Percentiles rank a stretch among this genome's conserved stretches.
Conservation (phyloP, 75 land plant genomes). For the Azolla pinnata region DNA sequence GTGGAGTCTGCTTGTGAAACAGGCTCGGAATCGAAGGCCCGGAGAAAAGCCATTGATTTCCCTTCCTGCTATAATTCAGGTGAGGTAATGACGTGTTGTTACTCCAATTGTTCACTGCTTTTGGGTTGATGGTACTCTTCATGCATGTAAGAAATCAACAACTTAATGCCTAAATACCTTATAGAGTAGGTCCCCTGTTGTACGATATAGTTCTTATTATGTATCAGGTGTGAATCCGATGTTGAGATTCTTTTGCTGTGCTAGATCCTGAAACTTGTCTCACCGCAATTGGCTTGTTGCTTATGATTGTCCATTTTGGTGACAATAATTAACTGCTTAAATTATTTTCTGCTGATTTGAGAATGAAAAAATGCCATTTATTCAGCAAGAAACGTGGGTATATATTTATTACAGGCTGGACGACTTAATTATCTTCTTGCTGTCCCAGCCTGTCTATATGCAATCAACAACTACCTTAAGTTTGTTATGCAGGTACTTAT, state of each 20-base stretch:
- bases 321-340: not conserved
- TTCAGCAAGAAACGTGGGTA: not conserved
- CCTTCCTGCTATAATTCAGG: constrained; percentile 73
- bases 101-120: too few relatives aligned
- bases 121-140: too few relatives aligned
- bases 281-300: too few relatives aligned
- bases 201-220: too few relatives aligned
- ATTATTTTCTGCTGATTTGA: not conserved
- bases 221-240: too few relatives aligned
- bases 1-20: constrained; percentile 6
- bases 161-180: too few relatives aligned
- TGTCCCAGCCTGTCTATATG: constrained; percentile 87
- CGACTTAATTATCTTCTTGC: constrained; percentile 85
- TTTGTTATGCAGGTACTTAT: constrained; percentile 82
- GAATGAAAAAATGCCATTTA: not conserved
- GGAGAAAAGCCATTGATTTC: constrained; percentile 89
- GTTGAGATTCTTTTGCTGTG: too few relatives aligned
- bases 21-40: constrained; percentile 68
- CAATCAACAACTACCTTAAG: constrained; percentile 93
- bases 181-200: too few relatives aligned
- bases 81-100: too few relatives aligned
- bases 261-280: too few relatives aligned
- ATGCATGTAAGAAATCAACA: too few relatives aligned
- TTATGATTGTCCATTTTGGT: too few relatives aligned
- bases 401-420: constrained; percentile 65